A percentile compares a stretch with the other conserved stretches of the same genome.
Evolutionary conservation across 805 yeast genomes (phyloP).

Genomic region (Ascoidea tarda): DNA sequence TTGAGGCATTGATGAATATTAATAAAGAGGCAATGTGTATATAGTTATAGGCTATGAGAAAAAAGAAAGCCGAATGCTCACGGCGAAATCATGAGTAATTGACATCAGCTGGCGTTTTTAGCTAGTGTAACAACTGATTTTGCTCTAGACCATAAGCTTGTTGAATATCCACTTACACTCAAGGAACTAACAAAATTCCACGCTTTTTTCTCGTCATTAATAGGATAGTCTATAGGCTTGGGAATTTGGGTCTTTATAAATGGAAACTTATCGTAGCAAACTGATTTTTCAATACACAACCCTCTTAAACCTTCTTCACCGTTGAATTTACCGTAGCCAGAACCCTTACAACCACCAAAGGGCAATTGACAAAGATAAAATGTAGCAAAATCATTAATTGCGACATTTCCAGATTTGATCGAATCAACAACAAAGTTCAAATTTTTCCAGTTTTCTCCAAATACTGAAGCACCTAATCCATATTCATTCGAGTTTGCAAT

Average conservation of each 20-base stretch:
- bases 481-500: conserved; percentile 76
- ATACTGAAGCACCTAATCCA: conserved; percentile 88
- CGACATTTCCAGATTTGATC: conserved; percentile 79
- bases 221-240: conserved; percentile 83
- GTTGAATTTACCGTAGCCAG: conserved; percentile 96
- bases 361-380: conserved; percentile 93
- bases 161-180: conserved; percentile 75
- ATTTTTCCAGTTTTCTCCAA: conserved; percentile 44
- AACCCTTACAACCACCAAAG: conserved; percentile 86
- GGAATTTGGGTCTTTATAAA: conserved; percentile 78
- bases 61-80: too few relatives aligned
- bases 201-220: conserved; percentile 63
- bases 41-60: too few relatives aligned
- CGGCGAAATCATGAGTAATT: too few relatives aligned
- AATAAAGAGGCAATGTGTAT: too few relatives aligned
- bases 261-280: conserved; percentile 73
- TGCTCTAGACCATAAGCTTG: conserved; percentile 53
- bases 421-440: conserved; percentile 50
- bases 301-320: conserved; percentile 96
- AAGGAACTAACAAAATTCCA: conserved; percentile 80
- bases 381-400: conserved; percentile 96
- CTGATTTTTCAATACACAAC: conserved; percentile 72
- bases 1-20: too few relatives aligned
- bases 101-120: too few relatives aligned
- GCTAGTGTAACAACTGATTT: conserved; percentile 41